These are phyloP conservation scores for Straminergon stramineum DNA, from an alignment of 225 moss, liverwort and hornwort genomes.

Conservation along the genomic window DNA sequence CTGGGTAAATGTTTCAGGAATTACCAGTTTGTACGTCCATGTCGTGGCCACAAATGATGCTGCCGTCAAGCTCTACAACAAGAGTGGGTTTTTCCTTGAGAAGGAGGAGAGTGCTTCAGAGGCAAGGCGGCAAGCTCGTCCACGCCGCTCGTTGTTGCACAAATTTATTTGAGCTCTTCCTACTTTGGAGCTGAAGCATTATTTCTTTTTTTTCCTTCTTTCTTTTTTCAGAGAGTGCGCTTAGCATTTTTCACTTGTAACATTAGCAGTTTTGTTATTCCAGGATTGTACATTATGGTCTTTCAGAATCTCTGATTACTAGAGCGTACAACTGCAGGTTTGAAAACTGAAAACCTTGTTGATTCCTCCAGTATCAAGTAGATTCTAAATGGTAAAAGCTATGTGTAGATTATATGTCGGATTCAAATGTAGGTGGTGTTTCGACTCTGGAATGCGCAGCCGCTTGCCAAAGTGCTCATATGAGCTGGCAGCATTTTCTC, in stretches of 20 bases:
- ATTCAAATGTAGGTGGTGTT: background rate
- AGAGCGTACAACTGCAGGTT: background rate
- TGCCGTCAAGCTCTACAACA: conserved; percentile 38
- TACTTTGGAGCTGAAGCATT: background rate
- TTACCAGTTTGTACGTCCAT: conserved; percentile 46
- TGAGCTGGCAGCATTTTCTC: background rate
- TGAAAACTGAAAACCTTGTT: background rate
- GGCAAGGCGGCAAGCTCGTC: conserved; percentile 32
- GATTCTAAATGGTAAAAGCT: background rate
- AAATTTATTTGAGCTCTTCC: conserved; percentile 12
- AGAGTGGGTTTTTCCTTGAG: conserved; percentile 26
- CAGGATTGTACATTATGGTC: conserved; percentile 10
- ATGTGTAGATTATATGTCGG: background rate
- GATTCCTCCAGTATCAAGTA: background rate
- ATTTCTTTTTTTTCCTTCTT: background rate
- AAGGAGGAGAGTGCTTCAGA: conserved; percentile 41
- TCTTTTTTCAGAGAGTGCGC: background rate
- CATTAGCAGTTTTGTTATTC: background rate
- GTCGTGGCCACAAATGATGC: conserved; percentile 49
- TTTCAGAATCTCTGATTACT: background rate
- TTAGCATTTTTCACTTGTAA: conserved; percentile 1
- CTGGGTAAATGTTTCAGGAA: conserved; percentile 12
- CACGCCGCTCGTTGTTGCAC: conserved; percentile 46
- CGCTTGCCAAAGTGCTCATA: background rate
- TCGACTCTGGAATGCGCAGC: background rate